Evolutionary conservation across 768 basidiomycete genomes (phyloP).

Genomic region (Lactifluus subvellereus): DNA sequence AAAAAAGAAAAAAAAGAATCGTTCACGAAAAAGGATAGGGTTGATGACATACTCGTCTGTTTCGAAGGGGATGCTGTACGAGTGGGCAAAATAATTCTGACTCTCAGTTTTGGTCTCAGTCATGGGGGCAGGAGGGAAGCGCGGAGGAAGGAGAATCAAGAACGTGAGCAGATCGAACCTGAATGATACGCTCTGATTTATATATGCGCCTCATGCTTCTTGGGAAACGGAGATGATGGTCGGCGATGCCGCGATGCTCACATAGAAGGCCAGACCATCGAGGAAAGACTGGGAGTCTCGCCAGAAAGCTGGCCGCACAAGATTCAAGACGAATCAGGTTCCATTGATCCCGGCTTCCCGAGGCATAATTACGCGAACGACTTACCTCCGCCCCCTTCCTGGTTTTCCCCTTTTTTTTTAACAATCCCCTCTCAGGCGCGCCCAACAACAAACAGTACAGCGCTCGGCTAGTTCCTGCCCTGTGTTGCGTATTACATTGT

Average conservation of each 20-base stretch:
- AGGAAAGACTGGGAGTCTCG: slow-evolving; percentile 13
- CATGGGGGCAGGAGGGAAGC: slow-evolving; percentile 24
- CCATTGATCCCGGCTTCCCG: slow-evolving; percentile 23
- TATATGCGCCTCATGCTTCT: slow-evolving; percentile 19
- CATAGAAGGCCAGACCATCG: slow-evolving; percentile 23
- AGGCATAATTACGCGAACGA: slow-evolving; percentile 25
- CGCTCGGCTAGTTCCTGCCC: slow-evolving; percentile 17
- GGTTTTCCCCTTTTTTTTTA: slow-evolving; percentile 13
- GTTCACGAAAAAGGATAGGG: neutral
- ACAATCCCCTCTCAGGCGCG: slow-evolving; percentile 9
- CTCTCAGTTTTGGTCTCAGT: slow-evolving; percentile 19
- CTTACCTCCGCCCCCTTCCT: slow-evolving; percentile 17
- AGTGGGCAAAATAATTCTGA: slow-evolving; percentile 9
- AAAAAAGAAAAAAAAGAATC: neutral
- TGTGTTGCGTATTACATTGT: neutral
- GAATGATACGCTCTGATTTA: slow-evolving; percentile 20
- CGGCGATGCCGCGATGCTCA: slow-evolving; percentile 24
- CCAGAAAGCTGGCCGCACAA: slow-evolving; percentile 18
- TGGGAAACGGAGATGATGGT: slow-evolving; percentile 23
- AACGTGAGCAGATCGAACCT: slow-evolving; percentile 21
- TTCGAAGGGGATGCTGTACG: slow-evolving; percentile 18
- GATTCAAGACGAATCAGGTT: slow-evolving; percentile 23
- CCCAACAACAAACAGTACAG: slow-evolving; percentile 21
- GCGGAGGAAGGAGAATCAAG: slow-evolving; percentile 23
- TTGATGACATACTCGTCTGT: slow-evolving; percentile 13